Percentiles rank a stretch among this genome's conserved stretches.
Conservation (phyloP, 2,329 filamentous ascomycete genomes). For the Colletotrichum plurivorum region DNA sequence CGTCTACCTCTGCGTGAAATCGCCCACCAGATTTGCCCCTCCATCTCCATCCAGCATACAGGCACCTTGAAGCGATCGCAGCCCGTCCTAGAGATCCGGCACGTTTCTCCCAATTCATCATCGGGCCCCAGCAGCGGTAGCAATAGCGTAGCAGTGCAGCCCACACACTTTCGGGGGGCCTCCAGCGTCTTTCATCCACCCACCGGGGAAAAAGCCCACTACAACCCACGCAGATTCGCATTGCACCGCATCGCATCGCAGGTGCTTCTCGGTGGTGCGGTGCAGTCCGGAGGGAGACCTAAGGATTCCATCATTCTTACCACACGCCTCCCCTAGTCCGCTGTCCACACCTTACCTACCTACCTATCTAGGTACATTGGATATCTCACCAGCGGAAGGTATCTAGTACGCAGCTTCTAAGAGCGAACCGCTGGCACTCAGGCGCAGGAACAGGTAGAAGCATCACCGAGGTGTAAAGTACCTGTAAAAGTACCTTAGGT, state of each 20-base stretch:
- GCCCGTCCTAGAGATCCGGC: neutral
- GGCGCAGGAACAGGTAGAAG: neutral
- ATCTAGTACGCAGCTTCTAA: too few species aligned
- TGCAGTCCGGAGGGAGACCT: too few species aligned
- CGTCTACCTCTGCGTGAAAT: neutral
- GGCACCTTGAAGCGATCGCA: neutral
- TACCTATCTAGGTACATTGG: neutral
- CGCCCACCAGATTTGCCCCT: slow-evolving; percentile 5
- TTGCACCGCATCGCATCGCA: slow-evolving; percentile 24
- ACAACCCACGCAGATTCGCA: slow-evolving; percentile 12
- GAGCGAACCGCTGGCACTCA: neutral
- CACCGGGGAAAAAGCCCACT: neutral
- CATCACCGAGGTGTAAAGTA: neutral
- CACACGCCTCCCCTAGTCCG: too few species aligned
- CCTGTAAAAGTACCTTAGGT: too few species aligned
- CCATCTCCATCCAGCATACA: neutral
- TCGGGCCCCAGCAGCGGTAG: neutral
- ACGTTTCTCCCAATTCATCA: neutral
- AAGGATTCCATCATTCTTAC: too few species aligned
- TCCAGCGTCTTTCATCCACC: neutral
- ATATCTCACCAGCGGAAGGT: too few species aligned
- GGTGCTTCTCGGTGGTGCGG: neutral
- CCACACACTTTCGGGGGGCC: too few species aligned
- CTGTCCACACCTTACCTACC: neutral
- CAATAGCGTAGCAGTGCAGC: neutral